These are phyloP conservation scores for Hypomontagnella monticulosa DNA, from an alignment of 495 filamentous ascomycete genomes.

Conservation along the genomic window DNA sequence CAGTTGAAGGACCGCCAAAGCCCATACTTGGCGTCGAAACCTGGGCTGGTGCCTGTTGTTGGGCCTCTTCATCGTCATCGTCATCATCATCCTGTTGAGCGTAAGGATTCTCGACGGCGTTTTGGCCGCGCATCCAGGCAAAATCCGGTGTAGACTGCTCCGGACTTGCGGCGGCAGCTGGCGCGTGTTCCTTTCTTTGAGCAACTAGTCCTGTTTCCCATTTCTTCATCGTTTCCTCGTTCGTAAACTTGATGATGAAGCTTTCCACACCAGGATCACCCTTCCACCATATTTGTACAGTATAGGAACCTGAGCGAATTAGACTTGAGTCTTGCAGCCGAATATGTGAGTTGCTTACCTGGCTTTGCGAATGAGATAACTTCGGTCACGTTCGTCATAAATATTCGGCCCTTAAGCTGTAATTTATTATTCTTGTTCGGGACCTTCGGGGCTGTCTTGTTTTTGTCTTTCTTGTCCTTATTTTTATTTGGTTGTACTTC, in stretches of 20 bases:
- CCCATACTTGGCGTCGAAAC: constrained; percentile 50
- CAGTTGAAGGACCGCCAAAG: constrained; percentile 44
- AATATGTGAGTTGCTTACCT: constrained; percentile 62
- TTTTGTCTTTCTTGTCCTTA: constrained; percentile 73
- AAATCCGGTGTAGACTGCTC: constrained; percentile 68
- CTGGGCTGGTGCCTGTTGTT: constrained; percentile 33
- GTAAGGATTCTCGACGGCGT: constrained; percentile 79
- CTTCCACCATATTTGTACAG: constrained; percentile 98
- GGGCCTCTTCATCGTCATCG: constrained; percentile 60
- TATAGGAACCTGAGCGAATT: constrained; percentile 76
- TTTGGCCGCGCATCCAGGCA: constrained; percentile 75
- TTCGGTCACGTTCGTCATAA: constrained; percentile 99
- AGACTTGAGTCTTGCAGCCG: constrained; percentile 19
- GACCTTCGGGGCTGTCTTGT: constrained; percentile 63
- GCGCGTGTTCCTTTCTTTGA: constrained; percentile 65
- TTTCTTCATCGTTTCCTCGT: constrained; percentile 90
- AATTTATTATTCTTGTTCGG: constrained; percentile 81
- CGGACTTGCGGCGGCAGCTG: constrained; percentile 41
- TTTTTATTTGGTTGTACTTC: constrained; percentile 88
- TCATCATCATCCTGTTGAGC: constrained; percentile 81
- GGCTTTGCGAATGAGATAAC: constrained; percentile 83
- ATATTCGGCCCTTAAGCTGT: constrained; percentile 95
- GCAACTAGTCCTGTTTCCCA: constrained; percentile 76
- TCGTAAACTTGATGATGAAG: constrained; percentile 90
- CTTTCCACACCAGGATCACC: constrained; percentile 96